Percentiles rank a stretch among this genome's conserved stretches.
Evolutionary conservation across 257 asterid genomes (phyloP).

Genomic region (Echites panduratus): DNA sequence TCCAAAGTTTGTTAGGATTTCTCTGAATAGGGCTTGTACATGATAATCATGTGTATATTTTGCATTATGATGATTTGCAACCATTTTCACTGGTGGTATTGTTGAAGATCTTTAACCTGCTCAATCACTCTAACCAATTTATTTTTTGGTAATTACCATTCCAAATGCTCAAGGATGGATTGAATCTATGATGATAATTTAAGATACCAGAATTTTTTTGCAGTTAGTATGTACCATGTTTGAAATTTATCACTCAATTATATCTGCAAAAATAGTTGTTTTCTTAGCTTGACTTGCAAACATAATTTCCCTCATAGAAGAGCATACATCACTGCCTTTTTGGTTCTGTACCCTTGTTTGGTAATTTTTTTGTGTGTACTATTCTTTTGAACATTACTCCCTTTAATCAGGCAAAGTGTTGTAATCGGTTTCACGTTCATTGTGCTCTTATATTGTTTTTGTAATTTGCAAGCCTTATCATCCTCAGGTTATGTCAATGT

Average conservation of each 20-base stretch:
- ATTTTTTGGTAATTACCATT: background rate
- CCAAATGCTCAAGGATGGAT: background rate
- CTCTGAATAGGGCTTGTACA: background rate
- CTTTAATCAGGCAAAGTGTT: background rate
- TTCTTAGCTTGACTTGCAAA: constrained; percentile 2
- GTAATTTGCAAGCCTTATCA: constrained; percentile 3
- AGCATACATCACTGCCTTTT: background rate
- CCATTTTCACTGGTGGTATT: background rate
- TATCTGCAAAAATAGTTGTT: background rate
- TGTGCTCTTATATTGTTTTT: background rate
- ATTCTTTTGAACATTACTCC: background rate
- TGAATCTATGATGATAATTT: background rate
- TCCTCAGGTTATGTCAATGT: constrained; percentile 65
- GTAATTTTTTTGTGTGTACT: background rate
- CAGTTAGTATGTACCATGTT: background rate
- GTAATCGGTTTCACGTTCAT: background rate
- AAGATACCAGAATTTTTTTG: background rate
- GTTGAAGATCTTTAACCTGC: background rate
- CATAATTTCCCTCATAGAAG: background rate
- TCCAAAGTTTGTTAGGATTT: constrained; percentile 5
- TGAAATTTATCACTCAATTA: background rate
- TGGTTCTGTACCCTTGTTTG: background rate
- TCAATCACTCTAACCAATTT: background rate
- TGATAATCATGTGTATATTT: background rate
- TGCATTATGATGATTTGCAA: background rate